Evolutionary conservation across 495 filamentous ascomycete species (phyloP), one percentile per base, ranked within the genome.

Genomic region (Glarea lozoyensis): DNA sequence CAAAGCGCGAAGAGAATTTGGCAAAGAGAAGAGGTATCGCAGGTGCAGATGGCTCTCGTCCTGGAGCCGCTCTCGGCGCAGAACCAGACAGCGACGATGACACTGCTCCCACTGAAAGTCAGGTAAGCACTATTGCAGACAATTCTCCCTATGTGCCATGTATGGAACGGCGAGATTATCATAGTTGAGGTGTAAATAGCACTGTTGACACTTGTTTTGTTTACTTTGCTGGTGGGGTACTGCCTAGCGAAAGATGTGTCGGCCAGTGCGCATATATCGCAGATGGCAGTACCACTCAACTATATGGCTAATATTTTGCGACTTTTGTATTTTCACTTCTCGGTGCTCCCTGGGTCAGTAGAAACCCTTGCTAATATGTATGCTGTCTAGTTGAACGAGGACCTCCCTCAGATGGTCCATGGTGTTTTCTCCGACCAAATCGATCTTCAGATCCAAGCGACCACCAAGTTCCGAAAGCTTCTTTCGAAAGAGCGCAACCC

Each of bases 381-480:
- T 16, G 10, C 34, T 25, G 43, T 60, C 38, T 64, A 98, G 93
- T 76, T 99, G 54, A 94, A 90, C 57, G 88, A 95, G 63, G 92
- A 97, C 58, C 86, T 99, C 55, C 93, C 93, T 45, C 76, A 88
- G 66, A 99, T 99, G 93, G 92, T 97, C 38, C 73, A 82, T 51
- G 93, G 93, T 45, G 93, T 97, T 55, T 96, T 97, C 71, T 97
- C 93, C 48, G 88, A 97, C 24, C 86, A 95, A 64, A 96, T 99
- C 65, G 93, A 99, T 55, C 76, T 82, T 37, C 93, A 99, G 63
- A 99, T 99, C 52, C 81, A 88, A 68, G 90, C 93, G n/a, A 99
- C 93, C 17, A 99, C 93, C 42, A 96, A 96, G 64, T 99, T 99
- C 73, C 72, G 93, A 48, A 99, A 99, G 68, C 73, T 99, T 17